Base-by-base conservation (phyloP, 768 basidiomycete genomes). In the Lactarius akahatsu region DNA sequence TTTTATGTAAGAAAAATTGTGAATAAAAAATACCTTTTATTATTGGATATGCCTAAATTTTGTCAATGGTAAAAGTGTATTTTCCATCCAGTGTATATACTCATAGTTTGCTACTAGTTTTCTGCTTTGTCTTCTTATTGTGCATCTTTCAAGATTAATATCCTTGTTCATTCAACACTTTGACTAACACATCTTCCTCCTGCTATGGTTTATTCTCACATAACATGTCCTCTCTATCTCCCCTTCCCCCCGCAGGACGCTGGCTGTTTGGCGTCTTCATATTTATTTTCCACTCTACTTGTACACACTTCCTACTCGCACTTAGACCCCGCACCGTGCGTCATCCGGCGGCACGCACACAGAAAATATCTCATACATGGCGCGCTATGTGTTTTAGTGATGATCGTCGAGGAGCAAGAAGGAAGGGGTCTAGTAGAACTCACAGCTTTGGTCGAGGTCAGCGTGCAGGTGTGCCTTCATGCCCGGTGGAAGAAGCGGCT, bases 381-480 rank as follows among this genome's bases (percentile, higher is more conserved):
- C 2, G 28, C 41, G 32, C 26, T 36, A 59, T 18, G 36, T 34
- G 52, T 28, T 45, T 16, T 41, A 26, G n/a, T 59, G 34, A 23
- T 59, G 23, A 20, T 28, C 26, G 18, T 50, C 36, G 26, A 20
- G 38, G 13, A 20, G 38, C 28, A 2, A 28, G 28, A 28, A 28
- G 28, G 13, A 13, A 47, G 16, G 20, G 7, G 5, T 8, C 3
- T 20, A 55, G 80, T 77, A 91, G 73, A 92, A 88, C 56, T 95
- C 93, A 71, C 96, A 95, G 8, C 85, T 82, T 73, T 91, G 89
- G 76, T 97, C 86, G 66, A 97, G 81, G 74, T 98, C 95, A 70
- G 92, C 87, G 68, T 90, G 81, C 28, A 98, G 80, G 55, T 92
- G 86, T 72, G 91, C 82, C 61, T 84, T 85, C 96, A 99, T 99